Evolutionary conservation across 352 stramenopile genomes (phyloP), one percentile per base, ranked within the genome.

Genomic region (Blastocystis sp.): DNA sequence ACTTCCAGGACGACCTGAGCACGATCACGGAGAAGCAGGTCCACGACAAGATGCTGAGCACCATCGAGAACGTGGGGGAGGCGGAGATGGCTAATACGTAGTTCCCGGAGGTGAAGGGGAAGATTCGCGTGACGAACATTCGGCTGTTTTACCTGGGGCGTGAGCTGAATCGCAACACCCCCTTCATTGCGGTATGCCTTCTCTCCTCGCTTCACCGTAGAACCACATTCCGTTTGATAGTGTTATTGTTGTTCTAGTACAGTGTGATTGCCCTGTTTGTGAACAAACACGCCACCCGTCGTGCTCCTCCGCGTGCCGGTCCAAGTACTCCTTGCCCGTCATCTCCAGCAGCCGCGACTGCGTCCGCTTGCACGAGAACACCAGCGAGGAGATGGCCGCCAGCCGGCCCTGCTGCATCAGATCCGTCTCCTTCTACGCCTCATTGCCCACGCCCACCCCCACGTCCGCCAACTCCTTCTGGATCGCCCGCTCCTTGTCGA

Each of bases 341-440:
- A 87, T 87, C 48, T 87, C 77, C 9, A 77, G 11, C 17, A 87
- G 62, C 45, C 77, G 23, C 23, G 77, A 87, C 38, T 77, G 77
- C 28, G 77, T 87, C 62, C 77, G 43, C 1, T 77, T 87, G 40
- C 77, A 87, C 41, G 77, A 38, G 21, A 87, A 87, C n/a, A 77
- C 53, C 40, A 87, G 34, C 28, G 77, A 60, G n/a, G 77, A 62
- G 21, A 87, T 61, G 1, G 77, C 62, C 28, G 62, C 71, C 48
- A 77, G 21, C 4, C 77, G 21, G 2, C 77, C 77, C 34, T 87
- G n/a, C 28, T 87, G 62, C 77, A 87, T 87, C 65, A 77, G 34
- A 21, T 87, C 65, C 60, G 59, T 77, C 21, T 70, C 60, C 45
- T 78, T 78, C 64, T 74, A 74, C 14, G 40, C 14, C 34, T 74